Conservation (phyloP, 2,329 filamentous ascomycete species). For the Thielaviopsis populi region DNA sequence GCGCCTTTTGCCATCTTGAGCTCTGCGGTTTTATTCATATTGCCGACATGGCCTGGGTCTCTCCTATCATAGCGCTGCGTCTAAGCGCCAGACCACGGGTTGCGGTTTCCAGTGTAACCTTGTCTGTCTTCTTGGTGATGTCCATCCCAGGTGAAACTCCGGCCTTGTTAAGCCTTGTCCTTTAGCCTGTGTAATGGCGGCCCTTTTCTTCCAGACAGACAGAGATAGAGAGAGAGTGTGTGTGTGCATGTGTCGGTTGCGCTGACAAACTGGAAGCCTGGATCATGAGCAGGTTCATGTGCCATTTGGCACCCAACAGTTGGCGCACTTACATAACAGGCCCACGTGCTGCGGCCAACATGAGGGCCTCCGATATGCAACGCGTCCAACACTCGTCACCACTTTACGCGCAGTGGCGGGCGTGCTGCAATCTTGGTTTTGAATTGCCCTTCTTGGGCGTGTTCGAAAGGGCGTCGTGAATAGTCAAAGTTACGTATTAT, state of each 20-base stretch:
- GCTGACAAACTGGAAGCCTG: too few species aligned
- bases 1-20: not conserved
- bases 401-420: too few species aligned
- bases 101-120: not conserved
- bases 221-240: too few species aligned
- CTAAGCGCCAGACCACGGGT: not conserved
- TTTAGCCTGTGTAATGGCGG: not conserved
- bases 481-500: not conserved
- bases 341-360: too few species aligned
- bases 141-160: not conserved
- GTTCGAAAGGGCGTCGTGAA: not conserved
- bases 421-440: not conserved
- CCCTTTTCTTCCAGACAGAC: too few species aligned
- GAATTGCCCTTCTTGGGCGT: not conserved
- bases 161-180: not conserved
- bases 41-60: not conserved
- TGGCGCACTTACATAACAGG: too few species aligned
- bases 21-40: not conserved
- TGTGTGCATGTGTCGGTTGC: too few species aligned
- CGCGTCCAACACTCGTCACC: too few species aligned
- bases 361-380: too few species aligned
- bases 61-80: not conserved
- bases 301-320: too few species aligned
- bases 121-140: not conserved
- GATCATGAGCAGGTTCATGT: too few species aligned